Evolutionary conservation across 257 asterid genomes (phyloP), one percentile per base, ranked within the genome.

Genomic region (Solanum okadae): DNA sequence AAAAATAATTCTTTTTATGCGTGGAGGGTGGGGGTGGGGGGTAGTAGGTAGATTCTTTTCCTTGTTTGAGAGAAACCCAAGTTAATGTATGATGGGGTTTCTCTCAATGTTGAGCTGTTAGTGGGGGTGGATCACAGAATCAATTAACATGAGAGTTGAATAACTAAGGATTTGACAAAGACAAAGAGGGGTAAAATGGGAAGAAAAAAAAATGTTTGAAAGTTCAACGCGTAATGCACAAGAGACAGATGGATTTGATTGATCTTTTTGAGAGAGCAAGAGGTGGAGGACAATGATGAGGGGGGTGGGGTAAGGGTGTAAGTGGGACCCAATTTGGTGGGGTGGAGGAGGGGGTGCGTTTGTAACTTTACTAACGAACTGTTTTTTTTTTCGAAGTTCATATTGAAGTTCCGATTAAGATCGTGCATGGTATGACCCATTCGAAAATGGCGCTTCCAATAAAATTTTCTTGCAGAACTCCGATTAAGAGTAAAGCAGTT

Each of bases 211-310:
- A 22, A 20, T 82, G 46, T 87, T 84, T 59, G 94, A 92, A 90
- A 91, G 90, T 92, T 91, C 93, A 92, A 89, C 93, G 96, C 94
- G 94, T 91, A 92, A 87, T 89, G 88, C 87, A 88, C 87, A 93
- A 93, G 96, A 79, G 92, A 90, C 87, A 84, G 94, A 88, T 89
- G 88, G 87, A 88, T 88, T 87, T 23, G 85, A 68, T 86, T 88
- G 82, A 90, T 85, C 82, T 61, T 75, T 44, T 59, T 59, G 10
- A 59, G 56, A 46, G 86, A 56, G 37, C 40, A 70, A 85, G 33
- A 67, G 79, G 38, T 49, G 37, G 16, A 49, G 29, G 88, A 88
- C 49, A 82, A 87, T 86, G 91, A 31, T 78, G 59, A 9, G 84
- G 1, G 1, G 16, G 42, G 40, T 0, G 82, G 37, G 79, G 65